Conservation (phyloP, 1,284 basidiomycete species). For the Calocybe gambosa region DNA sequence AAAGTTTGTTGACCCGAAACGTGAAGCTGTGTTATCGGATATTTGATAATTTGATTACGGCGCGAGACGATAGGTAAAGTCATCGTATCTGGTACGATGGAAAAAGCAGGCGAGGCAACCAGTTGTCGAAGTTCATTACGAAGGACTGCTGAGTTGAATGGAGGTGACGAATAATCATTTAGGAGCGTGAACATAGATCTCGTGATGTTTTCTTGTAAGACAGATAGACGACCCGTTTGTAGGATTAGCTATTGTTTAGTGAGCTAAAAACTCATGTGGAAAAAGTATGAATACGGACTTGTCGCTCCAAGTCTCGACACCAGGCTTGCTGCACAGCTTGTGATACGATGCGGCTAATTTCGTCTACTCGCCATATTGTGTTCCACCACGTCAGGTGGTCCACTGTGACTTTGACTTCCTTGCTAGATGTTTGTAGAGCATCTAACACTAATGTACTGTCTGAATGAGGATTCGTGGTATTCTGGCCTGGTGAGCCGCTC, state of each 20-base stretch:
- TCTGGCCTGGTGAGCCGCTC: constrained; percentile 5
- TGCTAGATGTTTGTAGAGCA: constrained; percentile 43
- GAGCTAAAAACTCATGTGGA: not conserved
- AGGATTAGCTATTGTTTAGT: constrained; percentile 49
- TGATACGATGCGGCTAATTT: constrained; percentile 54
- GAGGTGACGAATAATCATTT: constrained; percentile 29
- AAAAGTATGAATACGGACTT: constrained; percentile 35
- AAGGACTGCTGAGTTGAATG: constrained; percentile 61
- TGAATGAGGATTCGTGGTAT: constrained; percentile 1
- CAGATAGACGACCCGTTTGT: constrained; percentile 63
- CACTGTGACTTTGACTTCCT: constrained; percentile 48
- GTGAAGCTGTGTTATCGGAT: constrained; percentile 62
- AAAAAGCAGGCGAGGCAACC: constrained; percentile 40
- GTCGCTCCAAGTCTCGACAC: constrained; percentile 61
- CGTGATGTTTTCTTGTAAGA: constrained; percentile 45
- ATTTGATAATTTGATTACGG: constrained; percentile 49
- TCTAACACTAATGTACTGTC: constrained; percentile 40
- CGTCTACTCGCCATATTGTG: constrained; percentile 65
- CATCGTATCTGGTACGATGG: constrained; percentile 45
- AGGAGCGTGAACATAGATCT: constrained; percentile 37
- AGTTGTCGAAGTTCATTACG: constrained; percentile 62
- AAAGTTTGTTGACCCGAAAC: constrained; percentile 59
- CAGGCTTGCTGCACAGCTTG: constrained; percentile 50
- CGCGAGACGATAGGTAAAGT: constrained; percentile 52
- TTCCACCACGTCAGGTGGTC: constrained; percentile 61